Base-by-base conservation (phyloP, 2,329 filamentous ascomycete species). In the Alternaria tenuissima region DNA sequence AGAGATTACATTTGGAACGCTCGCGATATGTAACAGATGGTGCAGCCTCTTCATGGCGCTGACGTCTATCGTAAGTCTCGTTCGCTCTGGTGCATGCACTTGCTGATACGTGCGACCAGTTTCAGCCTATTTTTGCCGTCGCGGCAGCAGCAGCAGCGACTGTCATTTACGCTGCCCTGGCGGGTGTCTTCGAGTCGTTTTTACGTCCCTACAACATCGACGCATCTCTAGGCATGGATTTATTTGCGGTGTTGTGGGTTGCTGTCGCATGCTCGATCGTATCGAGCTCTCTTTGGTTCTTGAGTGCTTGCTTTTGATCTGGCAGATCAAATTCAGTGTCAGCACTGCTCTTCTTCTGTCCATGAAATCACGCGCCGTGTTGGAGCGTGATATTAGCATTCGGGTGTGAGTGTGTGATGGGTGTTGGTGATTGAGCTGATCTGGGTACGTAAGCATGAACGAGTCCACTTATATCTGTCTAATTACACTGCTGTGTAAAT, bases 121-220 rank as follows among this genome's bases (percentile, higher is more conserved):
- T 18, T 16, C 44, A 47, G 24, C 14, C 26, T 18, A 9, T 20
- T 8, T 26, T 47, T 30, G 44, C 44, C 26, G n/a, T 47, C 20
- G n/a, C n/a, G 26, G 44, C 28, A 20, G 44, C 44, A 47, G 44
- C 44, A 16, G 26, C n/a, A 32, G 44, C 44, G 26, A 47, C 44
- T 16, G 8, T 4, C 44, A 47, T 18, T 26, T 47, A 47, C 26
- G 44, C 24, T n/a, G 24, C 14, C 26, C 44, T 47, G 26, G 24
- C 26, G 44, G 44, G 44, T 47, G 44, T 47, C 7, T 47, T 47
- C 26, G 28, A 47, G 44, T 47, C 44, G 44, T 14, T 47, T 26
- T 32, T 47, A 26, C 44, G 44, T 26, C 26, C 44, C 12, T 30
- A 47, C 26, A 47, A 47, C 44, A 47, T 47, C 16, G 44, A 47